phyloP scores from a whole-genome alignment of 2,329 filamentous ascomycete species.

The Ascocoryne sarcoides region DNA sequence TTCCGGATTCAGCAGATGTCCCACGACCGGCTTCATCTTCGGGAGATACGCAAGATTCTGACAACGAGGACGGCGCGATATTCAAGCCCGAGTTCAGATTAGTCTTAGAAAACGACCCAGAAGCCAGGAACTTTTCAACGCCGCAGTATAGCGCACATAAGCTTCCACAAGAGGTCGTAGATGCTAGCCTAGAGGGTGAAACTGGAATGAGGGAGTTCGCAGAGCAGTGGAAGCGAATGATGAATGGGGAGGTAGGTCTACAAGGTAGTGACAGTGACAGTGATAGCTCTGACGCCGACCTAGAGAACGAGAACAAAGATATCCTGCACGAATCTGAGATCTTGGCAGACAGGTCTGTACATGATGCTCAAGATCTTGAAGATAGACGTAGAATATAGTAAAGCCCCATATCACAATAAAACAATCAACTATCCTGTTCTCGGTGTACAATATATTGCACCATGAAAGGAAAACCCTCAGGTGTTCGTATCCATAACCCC shows the following conservation, averaged over 20 bases:
- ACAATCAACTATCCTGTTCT: no score
- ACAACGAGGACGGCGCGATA: constrained; percentile 40
- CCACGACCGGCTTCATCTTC: constrained; percentile 19
- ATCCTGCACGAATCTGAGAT: background rate
- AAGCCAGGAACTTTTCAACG: constrained; percentile 77
- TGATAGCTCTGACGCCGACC: no score
- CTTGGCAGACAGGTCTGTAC: no score
- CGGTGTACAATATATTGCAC: no score
- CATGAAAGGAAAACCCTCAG: no score
- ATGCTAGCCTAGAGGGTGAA: constrained; percentile 57
- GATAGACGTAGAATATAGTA: no score
- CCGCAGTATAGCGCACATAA: constrained; percentile 93
- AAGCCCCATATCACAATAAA: no score
- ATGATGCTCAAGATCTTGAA: no score
- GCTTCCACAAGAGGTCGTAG: constrained; percentile 84
- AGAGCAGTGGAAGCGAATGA: constrained; percentile 59
- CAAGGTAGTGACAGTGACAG: constrained; percentile 32
- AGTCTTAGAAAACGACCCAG: constrained; percentile 75
- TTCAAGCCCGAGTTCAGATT: constrained; percentile 72
- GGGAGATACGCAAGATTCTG: constrained; percentile 36
- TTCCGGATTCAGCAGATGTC: constrained; percentile 28
- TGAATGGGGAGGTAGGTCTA: constrained; percentile 33
- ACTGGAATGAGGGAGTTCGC: constrained; percentile 77
- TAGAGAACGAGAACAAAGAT: constrained; percentile 10
- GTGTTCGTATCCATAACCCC: no score